Conservation (phyloP, 495 filamentous ascomycete species). For the Hypomontagnella submonticulosa region DNA sequence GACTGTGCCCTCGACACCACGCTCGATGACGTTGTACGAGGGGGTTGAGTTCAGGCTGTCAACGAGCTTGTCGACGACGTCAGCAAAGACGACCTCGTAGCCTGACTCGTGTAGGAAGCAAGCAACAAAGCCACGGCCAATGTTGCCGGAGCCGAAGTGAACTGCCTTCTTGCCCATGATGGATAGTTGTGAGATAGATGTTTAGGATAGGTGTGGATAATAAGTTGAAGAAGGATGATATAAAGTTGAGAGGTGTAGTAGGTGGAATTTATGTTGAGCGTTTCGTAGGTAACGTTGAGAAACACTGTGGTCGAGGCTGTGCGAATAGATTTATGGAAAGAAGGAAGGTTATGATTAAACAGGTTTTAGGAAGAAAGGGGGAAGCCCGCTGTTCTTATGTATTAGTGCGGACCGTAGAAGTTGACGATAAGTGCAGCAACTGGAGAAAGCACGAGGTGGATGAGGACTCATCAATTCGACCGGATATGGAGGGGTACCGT, state of each 20-base stretch:
- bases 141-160: constrained; percentile 95
- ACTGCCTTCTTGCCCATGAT: constrained; percentile 81
- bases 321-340: constrained; percentile 10
- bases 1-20: constrained; percentile 84
- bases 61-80: constrained; percentile 87
- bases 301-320: constrained; percentile 13
- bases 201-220: not conserved
- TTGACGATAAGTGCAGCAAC: constrained; percentile 6
- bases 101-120: constrained; percentile 83
- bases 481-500: constrained; percentile 41
- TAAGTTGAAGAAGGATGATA: constrained; percentile 1
- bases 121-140: constrained; percentile 71
- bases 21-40: constrained; percentile 91
- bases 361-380: not conserved
- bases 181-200: constrained; percentile 7
- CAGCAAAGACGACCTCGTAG: constrained; percentile 94
- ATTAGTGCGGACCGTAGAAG: constrained; percentile 5
- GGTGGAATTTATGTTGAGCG: not conserved
- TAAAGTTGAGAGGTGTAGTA: constrained; percentile 2
- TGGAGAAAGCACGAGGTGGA: constrained; percentile 39
- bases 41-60: constrained; percentile 74
- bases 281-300: constrained; percentile 11
- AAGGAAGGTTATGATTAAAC: constrained; percentile 15
- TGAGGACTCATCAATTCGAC: constrained; percentile 38
- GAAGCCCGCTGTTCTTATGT: constrained; percentile 35